Base-by-base conservation (phyloP, 768 basidiomycete species). In the Collybia nuda region DNA sequence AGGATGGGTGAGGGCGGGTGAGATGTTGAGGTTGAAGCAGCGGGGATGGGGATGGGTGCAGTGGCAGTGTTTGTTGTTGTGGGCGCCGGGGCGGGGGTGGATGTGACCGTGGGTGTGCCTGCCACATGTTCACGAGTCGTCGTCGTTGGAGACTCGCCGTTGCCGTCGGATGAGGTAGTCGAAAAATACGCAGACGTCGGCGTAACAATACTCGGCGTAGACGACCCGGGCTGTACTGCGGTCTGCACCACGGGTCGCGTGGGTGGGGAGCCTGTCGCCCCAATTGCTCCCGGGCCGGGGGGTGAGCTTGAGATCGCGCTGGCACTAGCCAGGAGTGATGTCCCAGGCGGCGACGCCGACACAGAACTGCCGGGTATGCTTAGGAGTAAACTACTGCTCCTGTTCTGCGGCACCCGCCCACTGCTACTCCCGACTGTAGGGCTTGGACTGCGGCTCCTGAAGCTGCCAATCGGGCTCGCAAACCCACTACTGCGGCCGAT, bases 391-490 rank as follows among this genome's bases (percentile, higher is more conserved):
- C 77, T 80, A 14, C 72, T 68, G 36, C 74, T 64, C 29, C 63
- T 5, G 65, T 59, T 53, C 55, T n/a, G 58, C 57, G 36, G 35
- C 35, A n/a, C 22, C 36, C 4, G 3, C 5, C 15, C 22, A 23
- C 58, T 52, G 14, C 51, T n/a, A 15, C 63, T 70, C 12, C 63
- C 69, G 40, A 62, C 62, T 3, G 69, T 72, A 14, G 87, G 86
- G 55, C 86, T 87, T 3, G 87, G 85, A 58, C 85, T 84, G 17
- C 84, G 76, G 50, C 80, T 82, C 58, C 82, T 72, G 56, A 80
- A 81, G 63, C 86, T 86, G 40, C 85, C 84, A 50, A 86, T 83
- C 15, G 86, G 85, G 47, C 82, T 84, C 0, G 82, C 80, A 50
- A 88, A 78, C 0, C 84, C 85, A 54, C 83, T 85, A 44, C 71